These are phyloP conservation scores for Atalantia buxifolia DNA, from an alignment of 345 rosid genomes.

Conservation along the genomic window DNA sequence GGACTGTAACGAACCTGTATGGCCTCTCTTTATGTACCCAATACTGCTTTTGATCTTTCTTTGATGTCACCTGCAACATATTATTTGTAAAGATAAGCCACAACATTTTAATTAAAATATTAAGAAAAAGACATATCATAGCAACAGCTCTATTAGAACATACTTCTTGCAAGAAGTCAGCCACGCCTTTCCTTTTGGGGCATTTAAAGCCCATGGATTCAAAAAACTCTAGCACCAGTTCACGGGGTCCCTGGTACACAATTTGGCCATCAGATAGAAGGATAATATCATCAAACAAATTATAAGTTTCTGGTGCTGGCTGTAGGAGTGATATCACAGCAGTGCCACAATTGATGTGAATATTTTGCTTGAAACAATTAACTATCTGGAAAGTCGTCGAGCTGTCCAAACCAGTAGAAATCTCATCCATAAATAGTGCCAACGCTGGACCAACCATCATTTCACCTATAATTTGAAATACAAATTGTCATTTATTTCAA, in stretches of 20 bases:
- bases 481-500: slow-evolving; percentile 6
- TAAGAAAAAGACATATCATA: not conserved
- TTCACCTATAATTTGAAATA: too few species aligned
- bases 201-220: slow-evolving; percentile 60
- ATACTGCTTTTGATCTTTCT: slow-evolving; percentile 63
- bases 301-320: not conserved
- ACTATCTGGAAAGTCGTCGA: slow-evolving; percentile 66
- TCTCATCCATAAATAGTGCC: slow-evolving; percentile 56
- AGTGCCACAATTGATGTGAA: slow-evolving; percentile 48
- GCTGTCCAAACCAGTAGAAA: slow-evolving; percentile 73
- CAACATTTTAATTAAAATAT: too few species aligned
- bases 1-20: slow-evolving; percentile 43
- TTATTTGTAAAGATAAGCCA: too few species aligned
- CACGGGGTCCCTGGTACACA: slow-evolving; percentile 63
- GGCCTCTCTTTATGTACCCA: slow-evolving; percentile 45
- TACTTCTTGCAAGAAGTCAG: slow-evolving; percentile 75
- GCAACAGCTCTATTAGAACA: not conserved
- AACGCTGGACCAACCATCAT: too few species aligned
- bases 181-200: slow-evolving; percentile 65
- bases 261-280: slow-evolving; percentile 60
- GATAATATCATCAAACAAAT: slow-evolving; percentile 61
- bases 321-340: not conserved
- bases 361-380: slow-evolving; percentile 47
- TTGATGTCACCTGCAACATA: slow-evolving; percentile 53
- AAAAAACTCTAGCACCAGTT: slow-evolving; percentile 45